phyloP scores from a whole-genome alignment of 306 rosid species.

The Castanea crenata region DNA sequence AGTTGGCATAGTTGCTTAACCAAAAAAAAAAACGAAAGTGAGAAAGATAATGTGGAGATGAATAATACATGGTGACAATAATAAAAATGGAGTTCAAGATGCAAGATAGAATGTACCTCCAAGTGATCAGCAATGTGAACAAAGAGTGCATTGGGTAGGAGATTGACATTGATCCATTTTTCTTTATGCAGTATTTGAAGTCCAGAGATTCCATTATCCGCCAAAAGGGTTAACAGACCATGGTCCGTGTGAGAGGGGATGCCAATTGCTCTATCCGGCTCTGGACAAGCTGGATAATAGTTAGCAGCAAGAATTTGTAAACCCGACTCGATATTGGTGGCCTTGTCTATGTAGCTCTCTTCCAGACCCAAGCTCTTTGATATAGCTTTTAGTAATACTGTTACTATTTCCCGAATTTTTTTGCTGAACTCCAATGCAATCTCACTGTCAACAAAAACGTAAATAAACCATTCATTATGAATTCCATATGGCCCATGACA shows the following conservation, averaged over 20 bases:
- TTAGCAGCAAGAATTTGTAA: constrained; percentile 33
- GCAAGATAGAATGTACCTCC: constrained; percentile 36
- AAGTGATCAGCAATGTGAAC: constrained; percentile 60
- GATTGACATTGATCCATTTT: constrained; percentile 54
- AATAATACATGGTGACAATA: not conserved
- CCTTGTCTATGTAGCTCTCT: too few relatives aligned
- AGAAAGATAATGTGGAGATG: too few relatives aligned
- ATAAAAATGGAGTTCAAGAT: not conserved
- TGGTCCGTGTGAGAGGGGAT: constrained; percentile 75
- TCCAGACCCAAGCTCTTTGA: too few relatives aligned
- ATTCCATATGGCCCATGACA: constrained; percentile 28
- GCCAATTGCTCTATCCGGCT: constrained; percentile 64
- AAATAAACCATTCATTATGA: too few relatives aligned
- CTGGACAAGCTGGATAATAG: constrained; percentile 67
- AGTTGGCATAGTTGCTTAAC: too few relatives aligned
- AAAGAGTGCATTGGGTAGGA: constrained; percentile 46
- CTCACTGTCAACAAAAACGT: too few relatives aligned
- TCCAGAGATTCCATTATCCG: constrained; percentile 56
- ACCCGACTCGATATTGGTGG: too few relatives aligned
- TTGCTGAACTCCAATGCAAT: too few relatives aligned
- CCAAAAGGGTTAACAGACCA: constrained; percentile 51
- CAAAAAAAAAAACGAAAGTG: too few relatives aligned
- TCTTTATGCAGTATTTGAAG: constrained; percentile 60
- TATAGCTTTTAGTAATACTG: too few relatives aligned
- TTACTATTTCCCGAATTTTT: too few relatives aligned